A percentile compares a stretch with the other conserved stretches of the same genome.
Conservation (phyloP, 495 filamentous ascomycete species). For the Amphirosellinia nigrospora region DNA sequence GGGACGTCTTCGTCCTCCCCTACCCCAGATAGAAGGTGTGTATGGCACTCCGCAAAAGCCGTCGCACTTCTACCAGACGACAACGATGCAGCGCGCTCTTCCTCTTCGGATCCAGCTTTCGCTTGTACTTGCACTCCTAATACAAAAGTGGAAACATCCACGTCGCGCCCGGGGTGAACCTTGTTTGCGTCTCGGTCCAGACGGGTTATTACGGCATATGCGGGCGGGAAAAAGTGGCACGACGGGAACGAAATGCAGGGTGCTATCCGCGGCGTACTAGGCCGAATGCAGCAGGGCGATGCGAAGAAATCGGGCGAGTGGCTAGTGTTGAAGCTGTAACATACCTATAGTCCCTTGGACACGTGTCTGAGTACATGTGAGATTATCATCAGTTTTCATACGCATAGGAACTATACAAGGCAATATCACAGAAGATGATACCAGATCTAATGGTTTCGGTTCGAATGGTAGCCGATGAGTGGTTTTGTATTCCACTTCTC, state of each 20-base stretch:
- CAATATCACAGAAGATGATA: not conserved
- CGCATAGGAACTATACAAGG: not conserved
- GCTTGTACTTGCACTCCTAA: conserved; percentile 25
- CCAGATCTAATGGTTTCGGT: not conserved
- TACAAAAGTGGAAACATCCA: conserved; percentile 1
- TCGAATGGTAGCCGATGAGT: not conserved
- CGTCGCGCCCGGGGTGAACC: conserved; percentile 44
- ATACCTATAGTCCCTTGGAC: not conserved
- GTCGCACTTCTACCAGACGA: conserved; percentile 33
- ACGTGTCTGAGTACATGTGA: not conserved
- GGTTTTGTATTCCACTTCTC: conserved; percentile 1
- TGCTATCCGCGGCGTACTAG: conserved; percentile 50
- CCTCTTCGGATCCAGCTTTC: conserved; percentile 19
- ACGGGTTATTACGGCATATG: conserved; percentile 80
- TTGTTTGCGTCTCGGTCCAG: conserved; percentile 83
- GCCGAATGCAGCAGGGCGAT: conserved; percentile 25
- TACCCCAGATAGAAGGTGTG: conserved; percentile 22
- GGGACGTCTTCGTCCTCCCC: not conserved
- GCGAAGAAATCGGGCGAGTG: conserved; percentile 40
- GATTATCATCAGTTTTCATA: not conserved
- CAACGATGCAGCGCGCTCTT: conserved; percentile 31
- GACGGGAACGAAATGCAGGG: conserved; percentile 77
- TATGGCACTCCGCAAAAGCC: conserved; percentile 34
- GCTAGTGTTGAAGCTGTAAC: conserved; percentile 59
- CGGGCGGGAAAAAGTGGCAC: conserved; percentile 76